Percentiles rank a stretch among this genome's conserved stretches.
Evolutionary conservation across 2,329 filamentous ascomycete genomes (phyloP).

Genomic region (Talaromyces sp.): DNA sequence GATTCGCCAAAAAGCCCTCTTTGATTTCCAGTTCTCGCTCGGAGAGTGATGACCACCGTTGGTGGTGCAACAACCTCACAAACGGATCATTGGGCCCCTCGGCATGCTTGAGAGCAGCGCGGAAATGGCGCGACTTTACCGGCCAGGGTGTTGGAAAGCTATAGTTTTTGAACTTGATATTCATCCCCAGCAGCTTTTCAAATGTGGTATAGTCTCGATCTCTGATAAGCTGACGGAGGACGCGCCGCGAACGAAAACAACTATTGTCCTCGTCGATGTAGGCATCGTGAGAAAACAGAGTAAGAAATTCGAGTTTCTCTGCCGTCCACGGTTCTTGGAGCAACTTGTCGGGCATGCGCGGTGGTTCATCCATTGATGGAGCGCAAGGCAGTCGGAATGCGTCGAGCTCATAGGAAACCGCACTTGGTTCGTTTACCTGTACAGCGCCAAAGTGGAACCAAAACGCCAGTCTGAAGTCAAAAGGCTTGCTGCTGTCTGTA

Average conservation of each 20-base stretch:
- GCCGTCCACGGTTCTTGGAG: constrained; percentile 35
- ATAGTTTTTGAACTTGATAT: constrained; percentile 28
- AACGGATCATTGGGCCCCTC: constrained; percentile 30
- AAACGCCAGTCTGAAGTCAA: constrained; percentile 27
- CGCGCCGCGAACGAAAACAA: constrained; percentile 24
- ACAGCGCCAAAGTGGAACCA: constrained; percentile 37
- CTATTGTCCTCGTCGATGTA: constrained; percentile 33
- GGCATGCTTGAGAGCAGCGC: constrained; percentile 25
- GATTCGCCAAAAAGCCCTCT: not conserved
- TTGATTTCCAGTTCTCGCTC: constrained; percentile 1
- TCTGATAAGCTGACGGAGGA: constrained; percentile 31
- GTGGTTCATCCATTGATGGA: constrained; percentile 17
- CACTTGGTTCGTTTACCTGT: constrained; percentile 25
- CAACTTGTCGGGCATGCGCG: constrained; percentile 36
- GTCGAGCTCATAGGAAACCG: constrained; percentile 26
- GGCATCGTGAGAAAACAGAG: constrained; percentile 30
- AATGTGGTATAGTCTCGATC: constrained; percentile 32
- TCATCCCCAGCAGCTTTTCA: constrained; percentile 23
- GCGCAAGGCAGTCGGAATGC: constrained; percentile 33
- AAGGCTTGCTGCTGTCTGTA: not conserved
- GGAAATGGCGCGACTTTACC: constrained; percentile 27
- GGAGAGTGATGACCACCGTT: constrained; percentile 22
- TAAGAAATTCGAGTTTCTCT: constrained; percentile 34
- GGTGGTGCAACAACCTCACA: constrained; percentile 24
- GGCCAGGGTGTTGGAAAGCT: constrained; percentile 31